Base-by-base conservation (phyloP, 495 filamentous ascomycete genomes). In the Parathielavia appendiculata region DNA sequence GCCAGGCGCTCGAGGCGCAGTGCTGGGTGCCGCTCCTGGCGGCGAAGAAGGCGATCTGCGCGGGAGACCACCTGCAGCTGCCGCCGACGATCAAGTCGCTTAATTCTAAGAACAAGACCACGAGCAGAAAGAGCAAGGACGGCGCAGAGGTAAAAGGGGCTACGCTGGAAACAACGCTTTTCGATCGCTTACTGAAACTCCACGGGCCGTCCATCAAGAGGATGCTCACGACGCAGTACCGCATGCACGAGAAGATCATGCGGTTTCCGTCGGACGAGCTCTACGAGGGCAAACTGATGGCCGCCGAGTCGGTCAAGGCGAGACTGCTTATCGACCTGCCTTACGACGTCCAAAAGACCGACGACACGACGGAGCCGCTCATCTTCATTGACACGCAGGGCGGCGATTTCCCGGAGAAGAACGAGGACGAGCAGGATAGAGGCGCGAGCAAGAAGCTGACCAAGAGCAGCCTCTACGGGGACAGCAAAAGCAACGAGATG, bases 221-320 rank as follows among this genome's bases (percentile, higher is more conserved):
- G 23, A 93, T 97, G 86, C 80, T 97, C 12, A 97, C 89, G n/a
- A 96, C 89, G 2, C 93, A 99, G 75, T 99, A 99, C 71, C 89
- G 93, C 10, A 99, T 99, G 93, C 92, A 99, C 71, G 86, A 90
- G 65, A 80, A 78, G 50, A 97, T 99, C 66, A 97, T 97, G 93
- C 76, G 81, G 39, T 97, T 97, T 69, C 92, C 95, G 0, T 97
- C 92, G 0, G 78, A 85, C 51, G 86, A 91, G 69, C 80, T 99
- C 20, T 99, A 99, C 76, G 87, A 90, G 44, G 79, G 77, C 4
- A 83, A 85, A 59, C 77, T 99, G 5, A 77, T 91, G 5, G 93
- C 93, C 3, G 88, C 85, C 3, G 86, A 91, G 4, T 76, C 71
- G 0, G 93, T 97, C 38, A 87, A 86, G 64, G 75, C 72, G 5